These are phyloP conservation scores for Alternaria angustiovoidea DNA, from an alignment of 2,329 filamentous ascomycete genomes.

Conservation along the genomic window DNA sequence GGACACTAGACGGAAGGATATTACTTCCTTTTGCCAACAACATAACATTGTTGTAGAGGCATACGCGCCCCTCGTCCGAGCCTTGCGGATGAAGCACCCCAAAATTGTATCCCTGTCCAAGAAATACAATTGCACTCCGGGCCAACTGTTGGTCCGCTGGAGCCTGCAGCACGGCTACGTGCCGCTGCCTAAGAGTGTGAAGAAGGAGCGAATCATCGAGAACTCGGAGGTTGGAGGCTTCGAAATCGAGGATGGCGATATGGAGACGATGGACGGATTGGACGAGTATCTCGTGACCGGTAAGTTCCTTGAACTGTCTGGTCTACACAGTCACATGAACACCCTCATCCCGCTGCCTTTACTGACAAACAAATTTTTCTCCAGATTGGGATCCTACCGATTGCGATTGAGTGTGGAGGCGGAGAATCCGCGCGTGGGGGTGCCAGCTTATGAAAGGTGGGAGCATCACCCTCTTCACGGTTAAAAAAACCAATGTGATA, in stretches of 20 bases:
- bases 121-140: slow-evolving; percentile 74
- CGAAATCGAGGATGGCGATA: slow-evolving; percentile 68
- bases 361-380: slow-evolving; percentile 23
- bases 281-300: slow-evolving; percentile 76
- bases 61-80: slow-evolving; percentile 79
- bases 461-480: background rate
- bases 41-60: slow-evolving; percentile 77
- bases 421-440: slow-evolving; percentile 30
- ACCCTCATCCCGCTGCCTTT: slow-evolving; percentile 9
- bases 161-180: slow-evolving; percentile 77
- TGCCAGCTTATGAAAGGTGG: slow-evolving; percentile 18
- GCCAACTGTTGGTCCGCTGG: slow-evolving; percentile 81
- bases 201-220: slow-evolving; percentile 67
- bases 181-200: slow-evolving; percentile 76
- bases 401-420: slow-evolving; percentile 36
- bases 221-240: slow-evolving; percentile 71
- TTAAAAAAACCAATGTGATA: background rate
- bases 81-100: slow-evolving; percentile 73
- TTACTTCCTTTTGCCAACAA: slow-evolving; percentile 70
- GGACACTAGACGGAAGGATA: slow-evolving; percentile 69
- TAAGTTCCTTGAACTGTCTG: slow-evolving; percentile 20
- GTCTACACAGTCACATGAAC: background rate
- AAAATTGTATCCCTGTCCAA: slow-evolving; percentile 68
- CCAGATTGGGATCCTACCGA: slow-evolving; percentile 60
- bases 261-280: slow-evolving; percentile 68